phyloP scores from a whole-genome alignment of 208 protist species.

The Wallacemonas sp. region DNA sequence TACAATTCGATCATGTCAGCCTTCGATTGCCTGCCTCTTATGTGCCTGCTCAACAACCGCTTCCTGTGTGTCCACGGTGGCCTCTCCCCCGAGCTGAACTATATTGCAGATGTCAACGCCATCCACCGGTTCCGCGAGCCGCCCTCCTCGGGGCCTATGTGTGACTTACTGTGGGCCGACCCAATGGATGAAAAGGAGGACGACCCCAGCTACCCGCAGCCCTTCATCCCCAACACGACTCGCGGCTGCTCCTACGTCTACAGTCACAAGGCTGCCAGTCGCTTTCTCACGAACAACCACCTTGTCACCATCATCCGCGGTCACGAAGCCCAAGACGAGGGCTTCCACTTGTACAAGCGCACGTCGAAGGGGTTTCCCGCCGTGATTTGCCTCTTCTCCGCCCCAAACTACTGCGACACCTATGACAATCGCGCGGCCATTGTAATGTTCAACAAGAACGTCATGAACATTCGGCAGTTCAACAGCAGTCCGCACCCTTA shows the following conservation, averaged over 20 bases:
- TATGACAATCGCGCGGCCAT: slow-evolving; percentile 97
- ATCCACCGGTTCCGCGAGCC: slow-evolving; percentile 95
- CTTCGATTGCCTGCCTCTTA: slow-evolving; percentile 94
- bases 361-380: slow-evolving; percentile 92
- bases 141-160: slow-evolving; percentile 90
- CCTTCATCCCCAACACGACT: slow-evolving; percentile 74
- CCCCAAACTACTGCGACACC: slow-evolving; percentile 97
- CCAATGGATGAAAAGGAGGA: slow-evolving; percentile 88
- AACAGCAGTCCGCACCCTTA: slow-evolving; percentile 95
- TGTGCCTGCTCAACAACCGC: slow-evolving; percentile 79
- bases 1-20: slow-evolving; percentile 92
- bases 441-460: slow-evolving; percentile 91
- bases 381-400: slow-evolving; percentile 97
- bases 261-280: slow-evolving; percentile 77
- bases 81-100: slow-evolving; percentile 72
- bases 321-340: slow-evolving; percentile 95
- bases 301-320: slow-evolving; percentile 95
- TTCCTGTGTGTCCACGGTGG: slow-evolving; percentile 96
- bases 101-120: slow-evolving; percentile 81
- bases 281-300: slow-evolving; percentile 95
- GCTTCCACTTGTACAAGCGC: slow-evolving; percentile 94
- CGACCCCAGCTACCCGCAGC: slow-evolving; percentile 29
- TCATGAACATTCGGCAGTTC: slow-evolving; percentile 98
- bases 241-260: slow-evolving; percentile 90
- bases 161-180: slow-evolving; percentile 96